A percentile compares a stretch with the other conserved stretches of the same genome.
These are phyloP conservation scores for Leucogyrophana mollusca DNA, from an alignment of 768 basidiomycete genomes.

Conservation along the genomic window DNA sequence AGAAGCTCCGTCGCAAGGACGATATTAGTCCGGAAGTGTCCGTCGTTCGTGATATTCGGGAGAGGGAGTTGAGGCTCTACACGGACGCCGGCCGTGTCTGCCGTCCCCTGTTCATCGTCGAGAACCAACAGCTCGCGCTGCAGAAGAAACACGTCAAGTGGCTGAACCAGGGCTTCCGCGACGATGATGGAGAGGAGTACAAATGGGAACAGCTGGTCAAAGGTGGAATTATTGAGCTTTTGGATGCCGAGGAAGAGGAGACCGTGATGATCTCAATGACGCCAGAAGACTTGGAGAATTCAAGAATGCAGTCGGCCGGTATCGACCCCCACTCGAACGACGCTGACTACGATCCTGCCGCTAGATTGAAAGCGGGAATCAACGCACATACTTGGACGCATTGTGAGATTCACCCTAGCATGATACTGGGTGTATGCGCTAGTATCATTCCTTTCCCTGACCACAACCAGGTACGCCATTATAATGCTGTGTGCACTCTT, in stretches of 20 bases:
- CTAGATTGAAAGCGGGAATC: slow-evolving; percentile 80
- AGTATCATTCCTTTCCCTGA: slow-evolving; percentile 99
- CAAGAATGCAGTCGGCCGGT: slow-evolving; percentile 63
- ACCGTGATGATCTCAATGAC: slow-evolving; percentile 99
- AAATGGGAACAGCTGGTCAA: slow-evolving; percentile 87
- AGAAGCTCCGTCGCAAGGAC: slow-evolving; percentile 88
- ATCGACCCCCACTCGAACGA: slow-evolving; percentile 60
- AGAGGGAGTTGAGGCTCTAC: slow-evolving; percentile 89
- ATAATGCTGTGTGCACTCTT: not conserved
- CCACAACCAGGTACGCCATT: slow-evolving; percentile 84
- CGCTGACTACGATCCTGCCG: slow-evolving; percentile 80
- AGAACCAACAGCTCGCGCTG: slow-evolving; percentile 81
- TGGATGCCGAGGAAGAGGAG: slow-evolving; percentile 99
- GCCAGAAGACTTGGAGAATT: slow-evolving; percentile 89
- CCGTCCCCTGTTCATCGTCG: slow-evolving; percentile 95
- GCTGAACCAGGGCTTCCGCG: slow-evolving; percentile 57
- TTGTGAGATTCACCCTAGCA: slow-evolving; percentile 98
- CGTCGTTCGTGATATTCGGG: slow-evolving; percentile 96
- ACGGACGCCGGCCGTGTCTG: slow-evolving; percentile 97
- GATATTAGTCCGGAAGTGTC: slow-evolving; percentile 96
- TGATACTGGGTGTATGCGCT: slow-evolving; percentile 98
- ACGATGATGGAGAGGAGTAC: slow-evolving; percentile 58
- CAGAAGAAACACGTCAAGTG: slow-evolving; percentile 83
- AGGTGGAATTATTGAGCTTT: slow-evolving; percentile 85
- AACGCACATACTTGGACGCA: slow-evolving; percentile 95